Evolutionary conservation across 257 asterid genomes (phyloP).

Genomic region (Solanum habrochaites): DNA sequence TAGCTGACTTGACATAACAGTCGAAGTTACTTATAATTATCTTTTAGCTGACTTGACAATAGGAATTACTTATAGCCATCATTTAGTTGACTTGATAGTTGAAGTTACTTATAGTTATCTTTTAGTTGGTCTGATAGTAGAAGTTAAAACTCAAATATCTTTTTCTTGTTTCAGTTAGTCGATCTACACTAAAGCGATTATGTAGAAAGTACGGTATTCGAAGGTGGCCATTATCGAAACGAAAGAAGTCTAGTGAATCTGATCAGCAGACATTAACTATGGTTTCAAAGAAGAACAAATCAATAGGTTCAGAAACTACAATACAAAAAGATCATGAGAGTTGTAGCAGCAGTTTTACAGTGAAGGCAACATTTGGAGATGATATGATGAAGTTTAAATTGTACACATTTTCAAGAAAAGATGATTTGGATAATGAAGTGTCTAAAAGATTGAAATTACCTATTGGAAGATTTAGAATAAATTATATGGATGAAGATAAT

Average conservation of each 20-base stretch:
- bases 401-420: neutral
- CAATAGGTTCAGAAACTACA: neutral
- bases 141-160: neutral
- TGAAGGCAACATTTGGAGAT: neutral
- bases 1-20: too few species aligned
- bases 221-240: constrained; percentile 62
- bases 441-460: neutral
- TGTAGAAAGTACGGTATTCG: constrained; percentile 88
- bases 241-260: neutral
- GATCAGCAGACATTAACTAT: neutral
- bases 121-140: neutral
- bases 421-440: neutral
- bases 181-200: constrained; percentile 83
- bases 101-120: neutral
- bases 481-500: neutral
- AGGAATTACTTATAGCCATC: too few species aligned
- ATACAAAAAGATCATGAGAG: neutral
- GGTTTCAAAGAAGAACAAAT: neutral
- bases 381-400: neutral
- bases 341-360: neutral
- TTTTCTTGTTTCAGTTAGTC: constrained; percentile 51
- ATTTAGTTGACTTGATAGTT: too few species aligned
- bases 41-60: too few species aligned
- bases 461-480: neutral
- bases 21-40: too few species aligned